Evolutionary conservation across 2,329 filamentous ascomycete species (phyloP).

Genomic region (Huntiella moniliformis): DNA sequence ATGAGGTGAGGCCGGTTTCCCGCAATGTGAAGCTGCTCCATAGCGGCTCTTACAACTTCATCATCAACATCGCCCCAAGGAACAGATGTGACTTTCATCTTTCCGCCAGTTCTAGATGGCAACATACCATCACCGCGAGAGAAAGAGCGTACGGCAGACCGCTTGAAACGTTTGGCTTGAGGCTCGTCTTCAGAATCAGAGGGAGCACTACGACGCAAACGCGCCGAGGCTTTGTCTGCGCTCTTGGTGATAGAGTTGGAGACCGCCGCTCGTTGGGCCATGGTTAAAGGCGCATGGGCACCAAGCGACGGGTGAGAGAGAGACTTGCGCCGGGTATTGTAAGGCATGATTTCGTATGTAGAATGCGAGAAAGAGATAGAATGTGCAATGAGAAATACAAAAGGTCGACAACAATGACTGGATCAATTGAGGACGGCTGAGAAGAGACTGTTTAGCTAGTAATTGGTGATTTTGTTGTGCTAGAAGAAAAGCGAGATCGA

Average conservation of each 20-base stretch:
- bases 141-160: constrained; percentile 18
- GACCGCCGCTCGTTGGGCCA: constrained; percentile 38
- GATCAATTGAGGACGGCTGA: too few species aligned
- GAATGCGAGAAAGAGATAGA: constrained; percentile 6
- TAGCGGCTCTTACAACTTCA: constrained; percentile 82
- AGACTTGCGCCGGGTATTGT: constrained; percentile 94
- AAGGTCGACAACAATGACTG: too few species aligned
- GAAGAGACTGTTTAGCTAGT: too few species aligned
- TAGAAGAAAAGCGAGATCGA: too few species aligned
- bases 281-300: constrained; percentile 61
- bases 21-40: constrained; percentile 73
- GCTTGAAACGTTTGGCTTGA: constrained; percentile 45
- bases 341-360: constrained; percentile 43
- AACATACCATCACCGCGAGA: constrained; percentile 21
- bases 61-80: constrained; percentile 78
- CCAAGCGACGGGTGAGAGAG: constrained; percentile 82
- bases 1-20: constrained; percentile 86
- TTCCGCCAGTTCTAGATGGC: constrained; percentile 71
- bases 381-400: not conserved
- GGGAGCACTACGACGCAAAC: constrained; percentile 12
- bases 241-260: constrained; percentile 21
- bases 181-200: constrained; percentile 19
- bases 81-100: constrained; percentile 53
- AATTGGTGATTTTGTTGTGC: too few species aligned
- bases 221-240: constrained; percentile 12